Base-by-base conservation (phyloP, 345 rosid species). In the Eucalyptus curtisii region DNA sequence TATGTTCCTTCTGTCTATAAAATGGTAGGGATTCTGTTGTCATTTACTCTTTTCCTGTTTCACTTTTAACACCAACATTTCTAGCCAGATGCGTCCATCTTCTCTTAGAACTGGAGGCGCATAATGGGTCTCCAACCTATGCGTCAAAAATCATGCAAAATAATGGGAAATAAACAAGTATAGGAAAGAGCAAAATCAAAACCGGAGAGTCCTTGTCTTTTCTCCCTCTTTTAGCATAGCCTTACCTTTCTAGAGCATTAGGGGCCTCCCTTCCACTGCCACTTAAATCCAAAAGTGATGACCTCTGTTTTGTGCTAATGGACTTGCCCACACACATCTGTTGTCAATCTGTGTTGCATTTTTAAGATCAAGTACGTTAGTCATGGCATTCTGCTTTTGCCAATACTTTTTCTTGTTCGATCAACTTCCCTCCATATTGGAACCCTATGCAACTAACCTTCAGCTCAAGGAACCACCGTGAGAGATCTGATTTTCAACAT, bases 1-100 rank as follows among this genome's bases (percentile, higher is more conserved):
- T 97, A 91, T 88, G 90, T 37, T 40, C 45, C 16, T 91, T 88
- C 87, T 61, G 61, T 49, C 59, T 68, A 87, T 87, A 30, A 11
- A 47, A 48, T 7, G 45, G 49, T 14, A 84, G 45, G 7, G 79
- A 45, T 49, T 86, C 47, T 86, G 47, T 80, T 66, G 76, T 86
- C 55, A 85, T 20, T 61, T 89, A 64, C 88, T 25, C 44, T 44
- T 89, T 89, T 49, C 61, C 49, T 33, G 30, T 57, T 79, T n/a
- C n/a, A 24, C 31, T 61, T 71, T 24, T 71, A 40, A 33, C 44
- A 33, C 44, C 47, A 76, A 76, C 84, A 76, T 76, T 20, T 20
- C 30, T 22, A 25, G 27, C 84, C 47, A 76, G 84, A 76, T 40
- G 84, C 5, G 13, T 76, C 47, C 84, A 76, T 40, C 47, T 76